Evolutionary conservation across 1,139 yeast species (phyloP), one percentile per base, ranked within the genome.

Genomic region (Scheffersomyces cryptocercus): DNA sequence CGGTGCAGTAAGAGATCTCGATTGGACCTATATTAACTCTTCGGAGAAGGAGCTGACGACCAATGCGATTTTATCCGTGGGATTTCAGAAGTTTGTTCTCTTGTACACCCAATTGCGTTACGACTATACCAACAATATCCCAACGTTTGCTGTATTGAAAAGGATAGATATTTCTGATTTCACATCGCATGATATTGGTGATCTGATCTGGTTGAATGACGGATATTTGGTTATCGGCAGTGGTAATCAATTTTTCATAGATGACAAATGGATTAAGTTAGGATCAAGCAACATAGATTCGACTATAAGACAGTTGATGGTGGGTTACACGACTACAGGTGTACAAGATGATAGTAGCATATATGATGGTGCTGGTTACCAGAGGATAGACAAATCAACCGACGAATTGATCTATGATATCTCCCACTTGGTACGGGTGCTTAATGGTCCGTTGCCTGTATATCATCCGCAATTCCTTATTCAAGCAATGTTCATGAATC

Each of bases 391-490:
- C 31, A 40, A 41, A 36, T 42, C 44, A 38, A 51, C 50, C 11
- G 51, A 47, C 20, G 34, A 40, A 15, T 33, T 47, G 15, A 45
- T 44, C n/a, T 67, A 58, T 45, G 73, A 68, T 45, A 64, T 73
- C 16, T 62, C 67, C 28, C 79, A 88, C 54, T 72, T 90, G 44
- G 88, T 87, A 36, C 70, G 88, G 13, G 84, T 89, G 1, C 67
- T 93, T 42, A 90, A 90, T 65, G 97, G 97, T 28, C 95, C 96
- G 0, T 64, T 93, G 30, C 97, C 98, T 0, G 68, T 90, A 1
- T 93, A 88, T 56, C 98, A 93, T 58, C 99, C 99, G 0, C 97
- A 90, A 61, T 77, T 89, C 47, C 67, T 93, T 35, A 85, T 90
- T 40, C 97, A 91, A 59, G 71, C 85, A 3, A 63, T 91, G 13